phyloP scores from a whole-genome alignment of 352 stramenopile genomes.

The Peronospora belbahrii region DNA sequence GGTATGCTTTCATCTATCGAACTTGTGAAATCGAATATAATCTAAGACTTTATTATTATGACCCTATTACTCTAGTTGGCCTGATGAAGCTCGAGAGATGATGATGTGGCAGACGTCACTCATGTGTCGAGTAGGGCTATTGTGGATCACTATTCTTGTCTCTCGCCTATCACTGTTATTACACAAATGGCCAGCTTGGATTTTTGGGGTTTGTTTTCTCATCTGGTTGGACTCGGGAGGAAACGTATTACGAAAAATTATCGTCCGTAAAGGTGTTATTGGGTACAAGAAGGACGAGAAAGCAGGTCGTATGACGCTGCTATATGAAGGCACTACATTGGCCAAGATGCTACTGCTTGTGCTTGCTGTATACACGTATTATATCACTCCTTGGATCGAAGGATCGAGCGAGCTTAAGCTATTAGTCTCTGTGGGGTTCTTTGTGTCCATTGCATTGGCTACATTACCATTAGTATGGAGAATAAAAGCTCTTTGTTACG shows the following conservation, averaged over 20 bases:
- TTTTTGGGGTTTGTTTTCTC: constrained; percentile 64
- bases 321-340: constrained; percentile 60
- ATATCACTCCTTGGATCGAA: constrained; percentile 42
- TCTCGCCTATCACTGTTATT: constrained; percentile 55
- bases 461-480: constrained; percentile 43
- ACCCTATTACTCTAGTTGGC: constrained; percentile 33
- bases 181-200: constrained; percentile 56
- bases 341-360: constrained; percentile 64
- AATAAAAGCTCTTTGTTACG: not conserved
- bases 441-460: constrained; percentile 48
- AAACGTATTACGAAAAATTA: constrained; percentile 58
- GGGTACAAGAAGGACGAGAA: constrained; percentile 63
- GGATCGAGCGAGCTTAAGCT: constrained; percentile 44
- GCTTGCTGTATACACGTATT: constrained; percentile 72
- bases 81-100: constrained; percentile 45
- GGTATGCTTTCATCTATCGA: constrained; percentile 1
- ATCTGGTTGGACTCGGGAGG: constrained; percentile 64
- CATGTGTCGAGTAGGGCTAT: constrained; percentile 48
- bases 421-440: constrained; percentile 63
- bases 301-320: constrained; percentile 44
- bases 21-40: no score
- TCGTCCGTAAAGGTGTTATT: constrained; percentile 51
- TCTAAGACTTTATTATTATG: not conserved
- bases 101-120: constrained; percentile 77
- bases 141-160: constrained; percentile 60